Conservation (phyloP, 208 protist genomes). For the Trypanosoma melophagium region DNA sequence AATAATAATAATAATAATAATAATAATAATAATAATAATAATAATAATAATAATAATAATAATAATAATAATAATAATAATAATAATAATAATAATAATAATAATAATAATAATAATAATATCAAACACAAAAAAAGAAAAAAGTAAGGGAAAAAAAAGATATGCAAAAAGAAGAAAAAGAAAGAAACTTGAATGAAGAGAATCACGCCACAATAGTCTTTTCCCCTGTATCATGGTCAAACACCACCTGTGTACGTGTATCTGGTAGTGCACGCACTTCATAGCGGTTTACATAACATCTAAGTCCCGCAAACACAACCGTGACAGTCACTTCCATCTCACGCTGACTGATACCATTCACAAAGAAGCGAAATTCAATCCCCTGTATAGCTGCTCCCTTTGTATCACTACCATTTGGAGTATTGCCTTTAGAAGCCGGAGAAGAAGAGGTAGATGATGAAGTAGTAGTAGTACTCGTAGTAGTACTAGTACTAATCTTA, state of each 20-base stretch:
- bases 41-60: not conserved
- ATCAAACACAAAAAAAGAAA: constrained; percentile 4
- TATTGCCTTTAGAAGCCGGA: constrained; percentile 28
- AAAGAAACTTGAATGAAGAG: constrained; percentile 16
- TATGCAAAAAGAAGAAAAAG: constrained; percentile 5
- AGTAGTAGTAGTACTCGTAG: not conserved
- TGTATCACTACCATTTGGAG: not conserved
- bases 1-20: too few species aligned
- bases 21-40: not conserved
- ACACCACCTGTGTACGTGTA: constrained; percentile 47
- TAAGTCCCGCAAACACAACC: constrained; percentile 57
- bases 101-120: constrained; percentile 8
- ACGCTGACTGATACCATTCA: constrained; percentile 41
- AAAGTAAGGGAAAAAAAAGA: constrained; percentile 11
- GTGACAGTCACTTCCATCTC: constrained; percentile 63
- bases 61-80: not conserved
- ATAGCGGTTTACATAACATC: constrained; percentile 59
- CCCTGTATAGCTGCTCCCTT: constrained; percentile 21
- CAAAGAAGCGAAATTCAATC: constrained; percentile 63
- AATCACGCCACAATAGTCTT: constrained; percentile 41
- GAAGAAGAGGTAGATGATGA: too few species aligned
- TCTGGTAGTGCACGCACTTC: constrained; percentile 60
- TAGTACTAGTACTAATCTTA: not conserved
- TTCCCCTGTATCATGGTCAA: constrained; percentile 63
- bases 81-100: constrained; percentile 7